phyloP scores from a whole-genome alignment of 345 rosid genomes.

The Alliaria petiolata region DNA sequence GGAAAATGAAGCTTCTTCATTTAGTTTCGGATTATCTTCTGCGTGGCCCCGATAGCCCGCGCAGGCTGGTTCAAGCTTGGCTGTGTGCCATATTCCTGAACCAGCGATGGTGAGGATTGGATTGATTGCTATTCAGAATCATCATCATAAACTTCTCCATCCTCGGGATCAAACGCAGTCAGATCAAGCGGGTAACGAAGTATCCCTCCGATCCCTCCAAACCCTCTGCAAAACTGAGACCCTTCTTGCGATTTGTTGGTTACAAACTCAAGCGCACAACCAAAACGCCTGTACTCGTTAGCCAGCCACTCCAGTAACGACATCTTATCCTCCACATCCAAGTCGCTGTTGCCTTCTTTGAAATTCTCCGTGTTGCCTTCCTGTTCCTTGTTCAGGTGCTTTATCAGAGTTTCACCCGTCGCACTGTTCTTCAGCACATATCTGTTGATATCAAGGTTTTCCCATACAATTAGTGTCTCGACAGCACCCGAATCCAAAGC shows the following conservation, averaged over 20 bases:
- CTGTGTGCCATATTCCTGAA: neutral
- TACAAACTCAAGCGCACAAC: neutral
- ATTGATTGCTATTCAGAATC: slow-evolving; percentile 29
- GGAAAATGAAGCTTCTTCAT: neutral
- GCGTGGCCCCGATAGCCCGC: slow-evolving; percentile 14
- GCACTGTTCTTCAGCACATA: neutral
- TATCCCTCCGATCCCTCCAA: slow-evolving; percentile 1
- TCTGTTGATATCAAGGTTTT: slow-evolving; percentile 4
- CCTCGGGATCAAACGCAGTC: slow-evolving; percentile 14
- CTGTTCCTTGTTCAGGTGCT: neutral
- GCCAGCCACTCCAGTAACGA: slow-evolving; percentile 6
- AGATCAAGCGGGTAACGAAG: slow-evolving; percentile 11
- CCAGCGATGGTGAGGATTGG: slow-evolving; percentile 14
- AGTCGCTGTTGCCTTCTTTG: neutral
- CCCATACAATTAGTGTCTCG: neutral
- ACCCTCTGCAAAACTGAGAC: slow-evolving; percentile 12
- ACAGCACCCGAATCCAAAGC: slow-evolving; percentile 2
- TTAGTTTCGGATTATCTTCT: neutral
- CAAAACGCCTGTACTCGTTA: neutral
- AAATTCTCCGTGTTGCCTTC: slow-evolving; percentile 2
- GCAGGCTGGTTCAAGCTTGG: slow-evolving; percentile 24
- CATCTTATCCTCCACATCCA: slow-evolving; percentile 8
- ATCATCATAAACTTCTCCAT: slow-evolving; percentile 14
- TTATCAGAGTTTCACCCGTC: neutral
- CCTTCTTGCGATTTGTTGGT: slow-evolving; percentile 8